phyloP scores from a whole-genome alignment of 768 basidiomycete genomes.

The Hypsizygus marmoreus region DNA sequence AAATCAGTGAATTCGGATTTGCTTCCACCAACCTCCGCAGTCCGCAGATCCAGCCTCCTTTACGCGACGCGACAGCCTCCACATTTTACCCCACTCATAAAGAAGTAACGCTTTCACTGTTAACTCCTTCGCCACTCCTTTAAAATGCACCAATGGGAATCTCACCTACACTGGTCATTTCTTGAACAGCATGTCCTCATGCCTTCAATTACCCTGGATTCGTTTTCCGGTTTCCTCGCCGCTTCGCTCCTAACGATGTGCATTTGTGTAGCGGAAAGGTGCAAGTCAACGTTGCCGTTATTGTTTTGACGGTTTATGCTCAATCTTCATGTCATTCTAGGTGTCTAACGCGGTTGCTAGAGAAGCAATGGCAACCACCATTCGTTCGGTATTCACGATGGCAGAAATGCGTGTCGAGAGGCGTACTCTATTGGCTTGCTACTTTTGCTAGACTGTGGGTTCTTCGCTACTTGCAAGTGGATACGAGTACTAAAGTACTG shows the following conservation, averaged over 20 bases:
- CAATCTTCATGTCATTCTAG: too few species aligned
- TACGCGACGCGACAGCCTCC: too few species aligned
- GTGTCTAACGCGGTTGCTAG: constrained; percentile 48
- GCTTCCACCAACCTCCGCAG: too few species aligned
- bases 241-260: constrained; percentile 43
- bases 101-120: not conserved
- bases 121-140: not conserved
- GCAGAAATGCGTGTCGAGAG: constrained; percentile 52
- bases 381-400: constrained; percentile 42
- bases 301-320: constrained; percentile 3
- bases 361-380: constrained; percentile 50
- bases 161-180: constrained; percentile 44
- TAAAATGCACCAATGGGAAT: constrained; percentile 23
- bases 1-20: too few species aligned
- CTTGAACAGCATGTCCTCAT: constrained; percentile 41
- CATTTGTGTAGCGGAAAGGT: constrained; percentile 66
- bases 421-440: constrained; percentile 56
- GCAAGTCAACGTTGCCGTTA: constrained; percentile 3
- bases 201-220: constrained; percentile 41
- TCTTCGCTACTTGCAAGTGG: not conserved
- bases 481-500: not conserved
- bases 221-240: constrained; percentile 48
- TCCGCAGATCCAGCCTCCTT: too few species aligned
- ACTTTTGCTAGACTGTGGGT: constrained; percentile 64
- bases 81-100: not conserved